Percentiles rank a stretch among this genome's conserved stretches.
phyloP scores from a whole-genome alignment of 371 early-diverging fungal genomes.

The Mucor piriformis region DNA sequence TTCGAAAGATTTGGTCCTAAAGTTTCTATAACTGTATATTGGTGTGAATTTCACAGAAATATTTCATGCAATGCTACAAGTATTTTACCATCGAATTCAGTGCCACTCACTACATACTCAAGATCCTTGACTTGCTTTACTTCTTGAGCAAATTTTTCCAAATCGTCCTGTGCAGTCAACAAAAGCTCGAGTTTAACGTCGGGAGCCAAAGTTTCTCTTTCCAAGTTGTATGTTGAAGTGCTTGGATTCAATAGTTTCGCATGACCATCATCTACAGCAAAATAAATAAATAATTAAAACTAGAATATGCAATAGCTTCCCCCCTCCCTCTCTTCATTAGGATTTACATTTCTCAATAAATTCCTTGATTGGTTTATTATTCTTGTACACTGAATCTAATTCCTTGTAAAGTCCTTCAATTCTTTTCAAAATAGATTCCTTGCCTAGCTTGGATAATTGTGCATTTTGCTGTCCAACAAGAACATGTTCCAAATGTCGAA shows the following conservation, averaged over 20 bases:
- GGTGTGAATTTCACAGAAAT: too few relatives aligned
- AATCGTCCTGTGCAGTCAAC: constrained; percentile 57
- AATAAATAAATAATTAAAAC: not conserved
- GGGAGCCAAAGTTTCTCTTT: constrained; percentile 55
- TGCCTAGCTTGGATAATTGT: constrained; percentile 3
- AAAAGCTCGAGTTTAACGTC: constrained; percentile 61
- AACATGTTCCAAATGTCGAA: constrained; percentile 49
- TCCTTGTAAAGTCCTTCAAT: constrained; percentile 33
- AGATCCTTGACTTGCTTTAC: constrained; percentile 61
- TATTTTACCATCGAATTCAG: constrained; percentile 19
- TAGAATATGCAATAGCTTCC: too few relatives aligned
- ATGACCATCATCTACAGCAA: constrained; percentile 40
- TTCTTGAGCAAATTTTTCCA: constrained; percentile 53
- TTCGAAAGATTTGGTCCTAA: constrained; percentile 51
- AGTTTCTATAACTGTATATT: constrained; percentile 50
- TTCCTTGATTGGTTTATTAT: constrained; percentile 52
- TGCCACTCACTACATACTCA: constrained; percentile 54
- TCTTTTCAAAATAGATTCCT: constrained; percentile 26
- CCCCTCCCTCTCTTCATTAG: not conserved
- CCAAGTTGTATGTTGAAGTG: constrained; percentile 48
- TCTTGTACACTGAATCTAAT: constrained; percentile 32
- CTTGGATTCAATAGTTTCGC: constrained; percentile 50
- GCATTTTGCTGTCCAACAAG: constrained; percentile 30
- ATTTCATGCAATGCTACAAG: too few relatives aligned
- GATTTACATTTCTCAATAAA: constrained; percentile 60